These are phyloP conservation scores for Rickenella mellea DNA, from an alignment of 768 basidiomycete species.

Conservation along the genomic window DNA sequence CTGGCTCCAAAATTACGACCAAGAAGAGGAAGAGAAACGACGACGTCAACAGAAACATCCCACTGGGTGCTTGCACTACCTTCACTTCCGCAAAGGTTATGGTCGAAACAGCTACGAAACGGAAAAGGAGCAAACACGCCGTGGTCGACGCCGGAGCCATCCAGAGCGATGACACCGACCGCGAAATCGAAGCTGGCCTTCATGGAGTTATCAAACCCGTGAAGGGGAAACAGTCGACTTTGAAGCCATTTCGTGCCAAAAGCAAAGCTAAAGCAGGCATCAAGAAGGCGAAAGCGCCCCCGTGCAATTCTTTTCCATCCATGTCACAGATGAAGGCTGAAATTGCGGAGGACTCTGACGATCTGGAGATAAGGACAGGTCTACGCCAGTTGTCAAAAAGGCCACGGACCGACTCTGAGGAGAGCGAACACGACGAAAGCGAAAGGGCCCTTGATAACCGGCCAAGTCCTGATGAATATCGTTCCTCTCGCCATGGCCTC, in stretches of 20 bases:
- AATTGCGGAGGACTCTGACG: slow-evolving; percentile 60
- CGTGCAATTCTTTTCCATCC: neutral
- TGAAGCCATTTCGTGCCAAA: too few relatives aligned
- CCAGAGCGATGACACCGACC: slow-evolving; percentile 60
- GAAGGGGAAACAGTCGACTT: slow-evolving; percentile 14
- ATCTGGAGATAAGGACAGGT: slow-evolving; percentile 39
- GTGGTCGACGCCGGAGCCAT: slow-evolving; percentile 41
- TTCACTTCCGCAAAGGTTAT: slow-evolving; percentile 66
- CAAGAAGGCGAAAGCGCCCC: neutral
- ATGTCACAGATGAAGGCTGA: slow-evolving; percentile 36
- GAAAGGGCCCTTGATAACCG: too few relatives aligned
- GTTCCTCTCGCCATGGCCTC: too few relatives aligned
- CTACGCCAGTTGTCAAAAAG: too few relatives aligned
- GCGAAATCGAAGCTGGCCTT: slow-evolving; percentile 54
- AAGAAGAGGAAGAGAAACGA: slow-evolving; percentile 67
- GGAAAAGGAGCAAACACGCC: slow-evolving; percentile 22
- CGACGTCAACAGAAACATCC: slow-evolving; percentile 61
- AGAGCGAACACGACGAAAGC: too few relatives aligned
- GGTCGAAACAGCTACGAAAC: slow-evolving; percentile 29
- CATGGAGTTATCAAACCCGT: slow-evolving; percentile 21
- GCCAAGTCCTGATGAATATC: too few relatives aligned
- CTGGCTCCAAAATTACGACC: slow-evolving; percentile 20
- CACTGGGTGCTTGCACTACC: slow-evolving; percentile 55
- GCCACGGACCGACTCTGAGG: too few relatives aligned
- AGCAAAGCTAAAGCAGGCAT: neutral